Conservation (phyloP, 129 eudicot species). For the Centrapalus pauciflorus region DNA sequence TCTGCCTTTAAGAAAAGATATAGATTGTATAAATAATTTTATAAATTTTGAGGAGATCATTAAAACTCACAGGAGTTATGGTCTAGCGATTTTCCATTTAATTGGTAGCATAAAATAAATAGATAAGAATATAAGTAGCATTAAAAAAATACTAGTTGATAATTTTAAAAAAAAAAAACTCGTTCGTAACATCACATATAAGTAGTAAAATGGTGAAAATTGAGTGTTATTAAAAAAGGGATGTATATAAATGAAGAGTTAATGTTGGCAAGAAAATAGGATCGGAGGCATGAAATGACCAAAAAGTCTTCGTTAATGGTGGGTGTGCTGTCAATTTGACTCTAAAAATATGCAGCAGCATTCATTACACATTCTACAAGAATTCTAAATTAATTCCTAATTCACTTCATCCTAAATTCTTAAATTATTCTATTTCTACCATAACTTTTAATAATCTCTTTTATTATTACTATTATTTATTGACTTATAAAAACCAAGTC, state of each 20-base stretch:
- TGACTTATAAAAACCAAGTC: neutral
- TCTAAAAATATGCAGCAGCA: slow-evolving; percentile 5
- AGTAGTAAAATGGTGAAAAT: too few relatives aligned
- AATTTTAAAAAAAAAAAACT: too few relatives aligned
- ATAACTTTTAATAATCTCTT: neutral
- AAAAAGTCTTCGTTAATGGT: slow-evolving; percentile 31
- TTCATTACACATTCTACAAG: slow-evolving; percentile 24
- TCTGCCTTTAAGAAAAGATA: too few relatives aligned
- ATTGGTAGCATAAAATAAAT: too few relatives aligned
- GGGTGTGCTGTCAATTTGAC: slow-evolving; percentile 35
- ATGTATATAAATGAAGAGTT: neutral
- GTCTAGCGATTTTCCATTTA: too few relatives aligned
- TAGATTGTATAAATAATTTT: too few relatives aligned
- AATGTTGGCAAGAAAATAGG: slow-evolving; percentile 27
- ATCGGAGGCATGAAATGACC: slow-evolving; percentile 28
- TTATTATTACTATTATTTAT: neutral
- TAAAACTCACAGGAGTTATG: too few relatives aligned
- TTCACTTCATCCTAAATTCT: neutral
- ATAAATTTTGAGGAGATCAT: too few relatives aligned
- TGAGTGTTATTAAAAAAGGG: too few relatives aligned
- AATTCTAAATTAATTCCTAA: neutral
- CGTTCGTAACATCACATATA: too few relatives aligned
- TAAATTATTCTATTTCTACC: neutral
- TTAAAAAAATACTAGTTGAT: too few relatives aligned
- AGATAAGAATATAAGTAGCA: too few relatives aligned